Percentiles rank a stretch among this genome's conserved stretches.
phyloP scores from a whole-genome alignment of 805 yeast species.

The Candida rishiriensis region DNA sequence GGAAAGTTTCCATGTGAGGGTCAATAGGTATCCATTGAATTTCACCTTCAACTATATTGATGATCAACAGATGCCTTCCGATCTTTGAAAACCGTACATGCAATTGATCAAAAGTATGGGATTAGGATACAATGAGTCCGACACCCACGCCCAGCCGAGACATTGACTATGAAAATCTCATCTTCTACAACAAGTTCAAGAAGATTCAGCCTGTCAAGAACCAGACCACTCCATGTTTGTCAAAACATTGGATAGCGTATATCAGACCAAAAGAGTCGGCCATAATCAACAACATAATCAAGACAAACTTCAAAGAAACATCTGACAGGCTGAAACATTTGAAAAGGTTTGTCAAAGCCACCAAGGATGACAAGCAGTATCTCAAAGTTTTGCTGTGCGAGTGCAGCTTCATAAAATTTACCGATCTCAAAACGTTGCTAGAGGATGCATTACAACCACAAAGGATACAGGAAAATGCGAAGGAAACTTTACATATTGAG shows the following conservation, averaged over 20 bases:
- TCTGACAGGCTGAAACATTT: slow-evolving; percentile 36
- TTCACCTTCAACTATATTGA: no score
- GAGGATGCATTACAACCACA: slow-evolving; percentile 3
- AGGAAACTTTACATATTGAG: slow-evolving; percentile 7
- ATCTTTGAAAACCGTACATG: no score
- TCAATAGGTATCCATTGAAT: no score
- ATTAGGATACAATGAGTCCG: no score
- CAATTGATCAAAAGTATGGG: no score
- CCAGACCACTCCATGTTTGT: slow-evolving; percentile 26
- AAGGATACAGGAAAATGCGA: slow-evolving; percentile 6
- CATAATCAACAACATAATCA: slow-evolving; percentile 20
- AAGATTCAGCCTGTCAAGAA: slow-evolving; percentile 33
- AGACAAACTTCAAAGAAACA: slow-evolving; percentile 22
- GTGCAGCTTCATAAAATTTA: slow-evolving; percentile 40
- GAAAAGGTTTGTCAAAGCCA: slow-evolving; percentile 44
- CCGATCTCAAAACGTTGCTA: slow-evolving; percentile 25
- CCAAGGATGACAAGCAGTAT: slow-evolving; percentile 2
- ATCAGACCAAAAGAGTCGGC: slow-evolving; percentile 35
- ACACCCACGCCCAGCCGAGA: slow-evolving; percentile 1
- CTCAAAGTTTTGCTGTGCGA: slow-evolving; percentile 19
- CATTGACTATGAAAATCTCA: slow-evolving; percentile 40
- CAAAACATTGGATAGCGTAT: slow-evolving; percentile 40
- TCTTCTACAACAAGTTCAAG: slow-evolving; percentile 35
- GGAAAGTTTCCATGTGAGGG: no score
- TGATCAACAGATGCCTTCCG: no score